Percentiles rank a stretch among this genome's conserved stretches.
phyloP scores from a whole-genome alignment of 352 stramenopile genomes.

The Pythium phragmitis region DNA sequence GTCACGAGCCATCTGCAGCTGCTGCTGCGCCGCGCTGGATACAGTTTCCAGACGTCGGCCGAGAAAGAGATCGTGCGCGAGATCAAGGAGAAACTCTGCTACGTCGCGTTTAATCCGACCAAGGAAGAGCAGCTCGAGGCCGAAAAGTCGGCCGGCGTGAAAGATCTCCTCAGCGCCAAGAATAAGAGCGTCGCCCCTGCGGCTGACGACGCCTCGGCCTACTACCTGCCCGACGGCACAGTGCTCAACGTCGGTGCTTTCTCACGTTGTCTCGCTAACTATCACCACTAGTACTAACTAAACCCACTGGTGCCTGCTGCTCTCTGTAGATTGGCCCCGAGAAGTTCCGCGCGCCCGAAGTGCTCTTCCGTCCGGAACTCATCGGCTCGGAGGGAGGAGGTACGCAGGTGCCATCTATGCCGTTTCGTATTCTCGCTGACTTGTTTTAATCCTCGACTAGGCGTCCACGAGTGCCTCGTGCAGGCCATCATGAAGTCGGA shows the following conservation, averaged over 20 bases:
- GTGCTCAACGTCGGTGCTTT: slow-evolving; percentile 63
- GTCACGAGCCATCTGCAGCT: slow-evolving; percentile 81
- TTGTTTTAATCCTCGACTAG: slow-evolving; percentile 15
- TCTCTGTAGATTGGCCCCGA: slow-evolving; percentile 49
- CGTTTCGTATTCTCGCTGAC: slow-evolving; percentile 3
- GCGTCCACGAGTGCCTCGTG: slow-evolving; percentile 87
- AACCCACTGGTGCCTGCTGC: neutral
- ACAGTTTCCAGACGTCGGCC: slow-evolving; percentile 88
- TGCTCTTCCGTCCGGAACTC: slow-evolving; percentile 62
- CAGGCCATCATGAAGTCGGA: slow-evolving; percentile 97
- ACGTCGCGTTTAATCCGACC: slow-evolving; percentile 81
- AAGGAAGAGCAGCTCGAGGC: slow-evolving; percentile 83
- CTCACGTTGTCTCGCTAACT: neutral
- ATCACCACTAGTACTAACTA: neutral
- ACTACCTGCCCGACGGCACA: slow-evolving; percentile 82
- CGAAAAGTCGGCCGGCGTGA: slow-evolving; percentile 46
- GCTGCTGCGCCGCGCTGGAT: slow-evolving; percentile 69
- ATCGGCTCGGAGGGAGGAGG: slow-evolving; percentile 63
- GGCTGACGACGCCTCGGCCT: slow-evolving; percentile 60
- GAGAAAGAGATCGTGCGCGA: slow-evolving; percentile 87
- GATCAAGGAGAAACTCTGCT: slow-evolving; percentile 89
- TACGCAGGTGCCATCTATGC: slow-evolving; percentile 3
- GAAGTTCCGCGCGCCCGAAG: slow-evolving; percentile 61
- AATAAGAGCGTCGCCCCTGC: slow-evolving; percentile 35
- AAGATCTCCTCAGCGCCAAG: slow-evolving; percentile 36